phyloP scores from a whole-genome alignment of 306 rosid genomes.

The Crotalaria pallida region DNA sequence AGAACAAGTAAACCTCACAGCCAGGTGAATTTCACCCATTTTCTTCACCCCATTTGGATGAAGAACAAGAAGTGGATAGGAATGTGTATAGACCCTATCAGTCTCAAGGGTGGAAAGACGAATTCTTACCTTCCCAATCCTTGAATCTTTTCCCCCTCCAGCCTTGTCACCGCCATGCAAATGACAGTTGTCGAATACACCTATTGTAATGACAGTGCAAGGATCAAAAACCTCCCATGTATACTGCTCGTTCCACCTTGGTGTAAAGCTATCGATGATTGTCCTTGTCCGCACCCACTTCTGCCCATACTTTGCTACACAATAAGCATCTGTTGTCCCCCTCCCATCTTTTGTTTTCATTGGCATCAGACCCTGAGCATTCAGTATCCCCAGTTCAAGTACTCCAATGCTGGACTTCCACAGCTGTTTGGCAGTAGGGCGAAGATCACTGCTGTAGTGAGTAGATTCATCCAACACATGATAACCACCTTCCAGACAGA shows the following conservation, averaged over 20 bases:
- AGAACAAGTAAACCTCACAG: slow-evolving; percentile 92
- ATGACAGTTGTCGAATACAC: slow-evolving; percentile 94
- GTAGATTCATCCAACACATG: slow-evolving; percentile 95
- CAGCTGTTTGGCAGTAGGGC: slow-evolving; percentile 80
- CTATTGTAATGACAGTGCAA: slow-evolving; percentile 90
- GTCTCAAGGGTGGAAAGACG: slow-evolving; percentile 96
- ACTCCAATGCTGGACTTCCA: slow-evolving; percentile 92
- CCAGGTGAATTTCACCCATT: slow-evolving; percentile 98
- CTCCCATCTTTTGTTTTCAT: slow-evolving; percentile 84
- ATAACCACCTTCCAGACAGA: slow-evolving; percentile 94
- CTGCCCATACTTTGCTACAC: slow-evolving; percentile 96
- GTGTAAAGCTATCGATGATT: slow-evolving; percentile 81
- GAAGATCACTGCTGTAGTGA: slow-evolving; percentile 96
- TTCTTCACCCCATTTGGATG: slow-evolving; percentile 87
- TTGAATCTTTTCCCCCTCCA: slow-evolving; percentile 60
- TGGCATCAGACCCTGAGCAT: slow-evolving; percentile 90
- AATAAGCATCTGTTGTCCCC: slow-evolving; percentile 90
- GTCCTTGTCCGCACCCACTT: slow-evolving; percentile 97
- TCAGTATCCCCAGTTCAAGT: slow-evolving; percentile 82
- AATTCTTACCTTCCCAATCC: slow-evolving; percentile 91
- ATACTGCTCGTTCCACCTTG: slow-evolving; percentile 96
- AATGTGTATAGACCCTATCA: slow-evolving; percentile 85
- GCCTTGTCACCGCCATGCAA: slow-evolving; percentile 79
- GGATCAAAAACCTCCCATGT: slow-evolving; percentile 99
- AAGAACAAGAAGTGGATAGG: slow-evolving; percentile 87